Percentiles rank a stretch among this genome's conserved stretches.
phyloP scores from a whole-genome alignment of 2,329 filamentous ascomycete genomes.

The Penicillium brevicompactum region DNA sequence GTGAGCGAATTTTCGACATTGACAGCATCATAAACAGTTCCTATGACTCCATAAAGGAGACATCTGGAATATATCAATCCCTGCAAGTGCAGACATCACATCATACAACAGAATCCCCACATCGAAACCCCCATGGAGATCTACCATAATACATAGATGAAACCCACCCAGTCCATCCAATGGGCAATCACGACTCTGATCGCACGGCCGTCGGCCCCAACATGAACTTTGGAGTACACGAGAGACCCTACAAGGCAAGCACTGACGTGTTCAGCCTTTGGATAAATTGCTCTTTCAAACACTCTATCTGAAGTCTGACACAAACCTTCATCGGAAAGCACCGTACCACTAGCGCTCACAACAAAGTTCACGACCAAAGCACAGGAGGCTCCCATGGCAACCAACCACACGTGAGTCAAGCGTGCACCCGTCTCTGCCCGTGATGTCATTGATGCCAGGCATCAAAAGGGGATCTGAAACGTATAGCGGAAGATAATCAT shows the following conservation, averaged over 20 bases:
- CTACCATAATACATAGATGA: not conserved
- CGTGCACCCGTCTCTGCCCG: not conserved
- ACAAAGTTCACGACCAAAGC: not conserved
- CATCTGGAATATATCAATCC: not conserved
- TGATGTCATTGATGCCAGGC: constrained; percentile 1
- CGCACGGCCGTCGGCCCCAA: not conserved
- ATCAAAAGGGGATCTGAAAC: not conserved
- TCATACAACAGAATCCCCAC: not conserved
- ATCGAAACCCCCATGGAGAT: not conserved
- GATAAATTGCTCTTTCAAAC: not conserved
- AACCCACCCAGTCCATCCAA: not conserved
- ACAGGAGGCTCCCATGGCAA: constrained; percentile 1
- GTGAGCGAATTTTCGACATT: not conserved
- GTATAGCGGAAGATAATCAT: not conserved
- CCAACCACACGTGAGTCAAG: not conserved
- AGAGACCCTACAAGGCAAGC: not conserved
- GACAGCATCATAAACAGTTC: not conserved
- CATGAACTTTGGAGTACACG: not conserved
- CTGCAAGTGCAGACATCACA: not conserved
- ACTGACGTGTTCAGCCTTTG: not conserved
- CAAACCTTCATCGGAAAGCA: not conserved
- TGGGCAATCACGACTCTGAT: not conserved
- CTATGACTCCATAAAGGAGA: not conserved
- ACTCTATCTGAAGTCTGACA: not conserved
- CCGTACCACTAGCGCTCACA: not conserved